Percentiles rank a stretch among this genome's conserved stretches.
Conservation (phyloP, 2,329 filamentous ascomycete species). For the Xylaria sp. region DNA sequence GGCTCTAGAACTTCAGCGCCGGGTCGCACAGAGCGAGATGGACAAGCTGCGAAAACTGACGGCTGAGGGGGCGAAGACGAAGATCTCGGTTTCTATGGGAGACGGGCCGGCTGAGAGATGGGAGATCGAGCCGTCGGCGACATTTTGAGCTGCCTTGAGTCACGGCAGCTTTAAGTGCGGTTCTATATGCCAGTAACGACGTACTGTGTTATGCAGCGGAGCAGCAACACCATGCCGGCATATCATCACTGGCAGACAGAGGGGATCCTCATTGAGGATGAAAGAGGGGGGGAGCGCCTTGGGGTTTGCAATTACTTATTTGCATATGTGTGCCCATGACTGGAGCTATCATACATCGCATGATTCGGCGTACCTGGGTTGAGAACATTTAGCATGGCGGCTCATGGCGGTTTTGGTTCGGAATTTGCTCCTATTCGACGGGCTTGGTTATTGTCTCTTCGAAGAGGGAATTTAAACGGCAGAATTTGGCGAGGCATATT, state of each 20-base stretch:
- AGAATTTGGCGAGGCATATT: not conserved
- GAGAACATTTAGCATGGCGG: too few species aligned
- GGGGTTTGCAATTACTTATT: not conserved
- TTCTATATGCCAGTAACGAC: too few species aligned
- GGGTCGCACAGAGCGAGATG: not conserved
- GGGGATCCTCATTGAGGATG: not conserved
- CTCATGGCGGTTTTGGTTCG: not conserved
- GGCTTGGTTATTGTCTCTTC: not conserved
- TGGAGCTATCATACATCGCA: not conserved
- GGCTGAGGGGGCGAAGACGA: not conserved
- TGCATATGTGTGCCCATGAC: not conserved
- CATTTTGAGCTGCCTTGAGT: not conserved
- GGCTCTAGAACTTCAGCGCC: not conserved
- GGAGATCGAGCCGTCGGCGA: not conserved
- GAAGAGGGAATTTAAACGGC: not conserved
- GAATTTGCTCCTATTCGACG: not conserved
- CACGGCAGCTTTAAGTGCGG: too few species aligned
- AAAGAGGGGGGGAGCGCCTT: not conserved
- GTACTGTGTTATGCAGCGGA: not conserved
- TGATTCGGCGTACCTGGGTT: too few species aligned
- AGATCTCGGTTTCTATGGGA: not conserved
- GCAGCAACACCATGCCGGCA: not conserved
- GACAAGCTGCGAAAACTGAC: not conserved
- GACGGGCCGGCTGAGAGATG: not conserved
- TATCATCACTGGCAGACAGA: not conserved